These are phyloP conservation scores for Hanseniaspora guilliermondii DNA, from an alignment of 805 yeast species.

Conservation along the genomic window DNA sequence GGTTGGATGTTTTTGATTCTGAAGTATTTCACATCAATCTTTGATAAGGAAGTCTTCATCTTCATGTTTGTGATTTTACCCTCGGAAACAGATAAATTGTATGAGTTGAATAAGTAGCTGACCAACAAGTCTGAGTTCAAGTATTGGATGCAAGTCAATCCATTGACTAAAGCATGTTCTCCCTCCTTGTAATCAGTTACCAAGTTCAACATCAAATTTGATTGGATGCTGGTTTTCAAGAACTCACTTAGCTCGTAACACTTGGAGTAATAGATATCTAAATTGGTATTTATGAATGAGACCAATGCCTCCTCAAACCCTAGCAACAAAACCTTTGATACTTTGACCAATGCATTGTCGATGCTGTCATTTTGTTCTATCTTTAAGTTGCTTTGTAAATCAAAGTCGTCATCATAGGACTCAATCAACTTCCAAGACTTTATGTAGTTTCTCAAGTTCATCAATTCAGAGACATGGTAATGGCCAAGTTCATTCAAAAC, in stretches of 20 bases:
- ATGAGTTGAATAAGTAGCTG: constrained; percentile 7
- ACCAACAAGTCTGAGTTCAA: constrained; percentile 4
- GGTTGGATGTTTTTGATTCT: constrained; percentile 14
- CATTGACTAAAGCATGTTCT: constrained; percentile 10
- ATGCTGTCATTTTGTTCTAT: constrained; percentile 58
- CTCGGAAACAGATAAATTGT: constrained; percentile 9
- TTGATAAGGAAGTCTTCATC: constrained; percentile 10
- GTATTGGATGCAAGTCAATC: constrained; percentile 12
- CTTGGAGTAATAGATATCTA: constrained; percentile 62
- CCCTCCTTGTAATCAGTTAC: constrained; percentile 9
- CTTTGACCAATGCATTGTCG: constrained; percentile 13
- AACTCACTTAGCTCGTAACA: constrained; percentile 37
- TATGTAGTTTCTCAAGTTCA: background rate
- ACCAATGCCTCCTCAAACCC: constrained; percentile 96
- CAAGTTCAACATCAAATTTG: background rate
- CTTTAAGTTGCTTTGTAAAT: constrained; percentile 21
- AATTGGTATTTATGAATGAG: constrained; percentile 66
- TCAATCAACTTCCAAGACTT: constrained; percentile 8
- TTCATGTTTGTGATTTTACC: constrained; percentile 12
- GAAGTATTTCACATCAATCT: constrained; percentile 13
- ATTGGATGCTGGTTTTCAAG: constrained; percentile 6
- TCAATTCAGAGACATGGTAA: constrained; percentile 1
- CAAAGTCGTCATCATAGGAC: constrained; percentile 8
- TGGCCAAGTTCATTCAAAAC: background rate
- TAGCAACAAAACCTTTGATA: constrained; percentile 33